Percentiles rank a stretch among this genome's conserved stretches.
Conservation (phyloP, 352 stramenopile genomes). For the Aphanomyces euteiches region DNA sequence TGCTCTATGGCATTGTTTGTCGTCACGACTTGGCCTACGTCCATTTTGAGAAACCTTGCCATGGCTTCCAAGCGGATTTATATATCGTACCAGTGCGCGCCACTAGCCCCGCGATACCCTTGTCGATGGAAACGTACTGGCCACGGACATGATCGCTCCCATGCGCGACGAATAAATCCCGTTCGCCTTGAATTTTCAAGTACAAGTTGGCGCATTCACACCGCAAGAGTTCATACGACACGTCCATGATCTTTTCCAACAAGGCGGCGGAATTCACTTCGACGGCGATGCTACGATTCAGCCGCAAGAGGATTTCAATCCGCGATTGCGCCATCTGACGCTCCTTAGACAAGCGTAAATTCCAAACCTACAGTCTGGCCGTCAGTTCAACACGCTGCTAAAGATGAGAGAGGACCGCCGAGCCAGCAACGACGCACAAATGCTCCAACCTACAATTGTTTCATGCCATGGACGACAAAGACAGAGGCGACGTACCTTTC, state of each 20-base stretch:
- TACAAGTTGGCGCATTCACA: constrained; percentile 68
- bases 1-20: constrained; percentile 67
- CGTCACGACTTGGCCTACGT: constrained; percentile 40
- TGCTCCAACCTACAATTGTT: constrained; percentile 18
- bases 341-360: constrained; percentile 56
- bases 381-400: neutral
- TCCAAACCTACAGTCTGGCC: constrained; percentile 43
- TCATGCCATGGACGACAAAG: neutral
- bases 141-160: constrained; percentile 56
- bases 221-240: constrained; percentile 66
- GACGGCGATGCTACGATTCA: constrained; percentile 72
- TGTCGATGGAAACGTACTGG: constrained; percentile 65
- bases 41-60: neutral
- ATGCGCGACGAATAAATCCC: constrained; percentile 63
- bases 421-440: constrained; percentile 48
- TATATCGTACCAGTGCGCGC: constrained; percentile 43
- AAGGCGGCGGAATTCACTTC: constrained; percentile 53
- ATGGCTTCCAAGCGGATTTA: neutral
- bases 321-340: constrained; percentile 60
- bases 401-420: constrained; percentile 34
- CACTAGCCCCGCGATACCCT: constrained; percentile 63
- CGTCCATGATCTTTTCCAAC: constrained; percentile 58
- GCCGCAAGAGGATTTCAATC: constrained; percentile 63
- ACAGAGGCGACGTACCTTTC: constrained; percentile 35
- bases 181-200: constrained; percentile 60